Evolutionary conservation across 2,329 filamentous ascomycete species (phyloP), one percentile per base, ranked within the genome.

Genomic region (Cercospora zeae-maydis): DNA sequence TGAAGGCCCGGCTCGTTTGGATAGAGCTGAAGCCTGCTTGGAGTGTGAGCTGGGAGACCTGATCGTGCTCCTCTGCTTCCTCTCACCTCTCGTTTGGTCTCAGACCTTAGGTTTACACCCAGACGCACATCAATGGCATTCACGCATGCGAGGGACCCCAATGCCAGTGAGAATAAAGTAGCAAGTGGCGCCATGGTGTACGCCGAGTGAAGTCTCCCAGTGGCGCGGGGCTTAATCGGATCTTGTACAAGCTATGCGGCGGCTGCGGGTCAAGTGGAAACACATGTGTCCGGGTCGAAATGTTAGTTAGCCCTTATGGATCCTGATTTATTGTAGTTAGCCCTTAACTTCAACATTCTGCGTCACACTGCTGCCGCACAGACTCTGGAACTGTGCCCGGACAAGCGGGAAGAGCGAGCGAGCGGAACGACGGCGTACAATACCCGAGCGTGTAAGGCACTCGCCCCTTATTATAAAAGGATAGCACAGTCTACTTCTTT

Each of bases 1-100:
- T 62, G 81, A 73, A 9, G 57, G 60, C 9, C 70, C 66, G 16
- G 65, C 66, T 24, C 66, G 63, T 47, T 64, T 69, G 21, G 45
- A 45, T 9, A 69, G 27, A 27, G 62, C 16, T 13, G 60, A 39
- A 33, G 59, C 34, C 37, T 62, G 56, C 19, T 60, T 36, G 16
- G 34, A 27, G 13, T 27, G 49, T 60, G 21, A 63, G 58, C 13
- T 30, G 11, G 13, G 55, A 4, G n/a, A 34, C 11, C 5, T 51
- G 10, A 39, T 19, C 24, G 11, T 24, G 21, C 14, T 42, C n/a
- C 3, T 33, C 2, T 27, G 24, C 13, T 14, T 27, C 10, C n/a
- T 34, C 57, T 16, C 24, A 63, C 62, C 39, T 63, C 39, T 13
- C 30, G 33, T 31, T 33, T 37, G 34, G 34, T 31, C n/a, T 61